phyloP scores from a whole-genome alignment of 805 yeast species.

The Candida fluviatilis region DNA sequence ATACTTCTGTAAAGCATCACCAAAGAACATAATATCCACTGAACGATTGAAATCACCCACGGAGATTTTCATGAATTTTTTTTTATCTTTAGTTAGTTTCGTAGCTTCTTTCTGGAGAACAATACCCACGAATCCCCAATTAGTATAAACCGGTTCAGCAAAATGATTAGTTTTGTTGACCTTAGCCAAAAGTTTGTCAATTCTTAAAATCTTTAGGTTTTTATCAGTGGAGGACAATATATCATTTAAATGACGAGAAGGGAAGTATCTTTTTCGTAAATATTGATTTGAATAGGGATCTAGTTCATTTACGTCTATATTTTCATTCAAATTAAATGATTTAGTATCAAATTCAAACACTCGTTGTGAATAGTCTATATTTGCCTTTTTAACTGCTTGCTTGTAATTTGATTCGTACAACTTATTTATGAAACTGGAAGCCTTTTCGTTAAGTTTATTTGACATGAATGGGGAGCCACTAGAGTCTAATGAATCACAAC shows the following conservation, averaged over 20 bases:
- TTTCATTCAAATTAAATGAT: constrained; percentile 2
- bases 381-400: constrained; percentile 2
- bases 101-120: constrained; percentile 55
- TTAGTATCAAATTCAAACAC: constrained; percentile 21
- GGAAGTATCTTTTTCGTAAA: constrained; percentile 44
- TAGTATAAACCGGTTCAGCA: constrained; percentile 62
- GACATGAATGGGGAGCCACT: constrained; percentile 2
- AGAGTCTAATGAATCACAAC: neutral
- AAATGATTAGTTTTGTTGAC: constrained; percentile 62
- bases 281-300: constrained; percentile 17
- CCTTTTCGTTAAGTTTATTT: constrained; percentile 2
- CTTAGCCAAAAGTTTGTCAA: constrained; percentile 59
- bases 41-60: constrained; percentile 66
- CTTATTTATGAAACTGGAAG: constrained; percentile 17
- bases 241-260: constrained; percentile 25
- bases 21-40: constrained; percentile 61
- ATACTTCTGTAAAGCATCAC: constrained; percentile 60
- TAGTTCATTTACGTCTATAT: constrained; percentile 12
- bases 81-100: constrained; percentile 36
- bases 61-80: constrained; percentile 56
- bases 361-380: constrained; percentile 20
- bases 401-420: constrained; percentile 12
- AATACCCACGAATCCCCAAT: constrained; percentile 80
- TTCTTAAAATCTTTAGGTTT: constrained; percentile 51
- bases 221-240: constrained; percentile 26